A percentile compares a stretch with the other conserved stretches of the same genome.
phyloP scores from a whole-genome alignment of 805 yeast genomes.

The Candida yuanshanica region DNA sequence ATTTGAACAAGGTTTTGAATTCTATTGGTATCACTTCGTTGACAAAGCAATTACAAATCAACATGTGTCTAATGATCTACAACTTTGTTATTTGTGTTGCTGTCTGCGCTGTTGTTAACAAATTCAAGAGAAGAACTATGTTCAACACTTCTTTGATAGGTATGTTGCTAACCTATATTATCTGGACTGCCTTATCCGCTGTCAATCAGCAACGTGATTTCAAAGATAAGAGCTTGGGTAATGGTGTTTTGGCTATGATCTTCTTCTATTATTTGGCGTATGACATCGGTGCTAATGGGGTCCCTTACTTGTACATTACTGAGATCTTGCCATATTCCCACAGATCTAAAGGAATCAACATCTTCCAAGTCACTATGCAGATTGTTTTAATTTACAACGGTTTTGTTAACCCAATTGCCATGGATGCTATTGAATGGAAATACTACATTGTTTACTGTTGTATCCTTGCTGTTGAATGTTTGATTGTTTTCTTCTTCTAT shows the following conservation, averaged over 20 bases:
- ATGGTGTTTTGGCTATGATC: conserved; percentile 46
- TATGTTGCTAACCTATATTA: conserved; percentile 32
- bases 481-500: conserved; percentile 26
- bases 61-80: conserved; percentile 43
- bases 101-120: conserved; percentile 19
- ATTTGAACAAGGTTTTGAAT: conserved; percentile 42
- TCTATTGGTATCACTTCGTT: conserved; percentile 47
- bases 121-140: conserved; percentile 32
- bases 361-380: conserved; percentile 14
- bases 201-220: conserved; percentile 34
- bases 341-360: conserved; percentile 23
- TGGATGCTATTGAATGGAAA: conserved; percentile 32
- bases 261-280: conserved; percentile 38
- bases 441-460: conserved; percentile 32
- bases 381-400: conserved; percentile 25
- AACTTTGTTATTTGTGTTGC: conserved; percentile 30
- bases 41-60: conserved; percentile 39
- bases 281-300: conserved; percentile 38
- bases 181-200: conserved; percentile 43
- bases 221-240: conserved; percentile 32
- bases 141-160: conserved; percentile 30
- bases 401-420: conserved; percentile 33
- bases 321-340: conserved; percentile 31
- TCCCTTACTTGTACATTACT: conserved; percentile 40
- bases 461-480: conserved; percentile 24